Conservation (phyloP, 495 filamentous ascomycete genomes). For the Friedmanniomyces simplex region DNA sequence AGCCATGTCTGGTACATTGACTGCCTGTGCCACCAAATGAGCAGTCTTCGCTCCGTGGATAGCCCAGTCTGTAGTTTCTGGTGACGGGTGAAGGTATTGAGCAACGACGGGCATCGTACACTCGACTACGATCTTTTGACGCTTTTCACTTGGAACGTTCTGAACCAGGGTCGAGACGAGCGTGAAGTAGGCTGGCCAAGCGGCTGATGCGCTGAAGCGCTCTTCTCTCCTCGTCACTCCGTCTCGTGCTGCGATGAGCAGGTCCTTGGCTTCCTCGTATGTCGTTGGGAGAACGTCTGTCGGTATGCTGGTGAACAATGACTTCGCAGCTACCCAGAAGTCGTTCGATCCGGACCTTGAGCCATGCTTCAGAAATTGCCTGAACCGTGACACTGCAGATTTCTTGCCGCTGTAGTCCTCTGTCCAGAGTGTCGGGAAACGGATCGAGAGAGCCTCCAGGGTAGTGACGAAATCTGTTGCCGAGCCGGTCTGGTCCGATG, state of each 20-base stretch:
- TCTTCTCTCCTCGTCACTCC: conserved; percentile 69
- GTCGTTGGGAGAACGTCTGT: conserved; percentile 39
- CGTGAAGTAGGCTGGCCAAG: conserved; percentile 64
- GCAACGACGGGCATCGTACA: conserved; percentile 47
- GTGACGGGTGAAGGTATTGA: conserved; percentile 44
- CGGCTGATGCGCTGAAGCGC: conserved; percentile 50
- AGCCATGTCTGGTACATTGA: conserved; percentile 27
- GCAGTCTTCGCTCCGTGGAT: conserved; percentile 35
- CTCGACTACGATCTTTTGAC: conserved; percentile 37
- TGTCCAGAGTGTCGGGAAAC: conserved; percentile 64
- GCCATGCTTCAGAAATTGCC: conserved; percentile 68
- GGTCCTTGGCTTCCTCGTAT: conserved; percentile 38
- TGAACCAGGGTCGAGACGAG: conserved; percentile 41
- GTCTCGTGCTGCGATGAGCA: conserved; percentile 54
- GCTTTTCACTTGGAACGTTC: conserved; percentile 38
- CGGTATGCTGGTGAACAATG: conserved; percentile 52
- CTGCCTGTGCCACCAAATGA: conserved; percentile 34
- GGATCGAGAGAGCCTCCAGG: conserved; percentile 50
- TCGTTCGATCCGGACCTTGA: conserved; percentile 58
- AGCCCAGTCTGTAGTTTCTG: conserved; percentile 41
- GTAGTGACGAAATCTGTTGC: conserved; percentile 55
- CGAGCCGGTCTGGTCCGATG: conserved; percentile 59
- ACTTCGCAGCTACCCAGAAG: conserved; percentile 60
- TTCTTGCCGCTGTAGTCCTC: conserved; percentile 56
- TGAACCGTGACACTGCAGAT: conserved; percentile 50